A percentile compares a stretch with the other conserved stretches of the same genome.
phyloP scores from a whole-genome alignment of 106 monocot species.

The Allium sativum region DNA sequence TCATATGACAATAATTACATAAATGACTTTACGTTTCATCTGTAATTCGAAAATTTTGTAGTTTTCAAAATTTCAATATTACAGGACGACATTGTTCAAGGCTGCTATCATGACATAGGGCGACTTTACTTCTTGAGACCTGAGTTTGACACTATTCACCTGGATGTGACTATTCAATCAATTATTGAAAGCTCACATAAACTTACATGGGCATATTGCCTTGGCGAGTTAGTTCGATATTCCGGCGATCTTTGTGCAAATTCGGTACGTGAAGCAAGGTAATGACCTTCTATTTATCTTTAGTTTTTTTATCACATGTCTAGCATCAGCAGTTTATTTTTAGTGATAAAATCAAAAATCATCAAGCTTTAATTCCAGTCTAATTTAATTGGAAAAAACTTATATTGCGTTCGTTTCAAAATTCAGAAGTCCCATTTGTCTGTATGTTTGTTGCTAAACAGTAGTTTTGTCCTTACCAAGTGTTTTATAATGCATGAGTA shows the following conservation, averaged over 20 bases:
- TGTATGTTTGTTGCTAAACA: no score
- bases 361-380: no score
- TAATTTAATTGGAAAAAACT: no score
- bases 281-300: constrained; percentile 14
- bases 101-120: constrained; percentile 85
- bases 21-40: no score
- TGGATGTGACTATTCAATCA: constrained; percentile 73
- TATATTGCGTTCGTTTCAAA: no score
- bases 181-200: constrained; percentile 89
- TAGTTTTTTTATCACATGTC: neutral
- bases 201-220: constrained; percentile 87
- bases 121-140: constrained; percentile 75
- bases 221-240: constrained; percentile 93
- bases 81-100: constrained; percentile 98
- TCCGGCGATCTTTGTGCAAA: constrained; percentile 80
- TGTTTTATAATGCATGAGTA: no score
- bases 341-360: no score
- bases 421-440: no score
- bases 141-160: constrained; percentile 70
- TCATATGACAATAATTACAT: no score
- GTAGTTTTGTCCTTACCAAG: no score
- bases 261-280: constrained; percentile 91
- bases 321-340: no score
- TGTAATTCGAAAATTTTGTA: neutral
- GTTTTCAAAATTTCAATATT: neutral